Percentiles rank a stretch among this genome's conserved stretches.
These are phyloP conservation scores for Bipolaris sorokiniana DNA, from an alignment of 2,329 filamentous ascomycete species.

Conservation along the genomic window DNA sequence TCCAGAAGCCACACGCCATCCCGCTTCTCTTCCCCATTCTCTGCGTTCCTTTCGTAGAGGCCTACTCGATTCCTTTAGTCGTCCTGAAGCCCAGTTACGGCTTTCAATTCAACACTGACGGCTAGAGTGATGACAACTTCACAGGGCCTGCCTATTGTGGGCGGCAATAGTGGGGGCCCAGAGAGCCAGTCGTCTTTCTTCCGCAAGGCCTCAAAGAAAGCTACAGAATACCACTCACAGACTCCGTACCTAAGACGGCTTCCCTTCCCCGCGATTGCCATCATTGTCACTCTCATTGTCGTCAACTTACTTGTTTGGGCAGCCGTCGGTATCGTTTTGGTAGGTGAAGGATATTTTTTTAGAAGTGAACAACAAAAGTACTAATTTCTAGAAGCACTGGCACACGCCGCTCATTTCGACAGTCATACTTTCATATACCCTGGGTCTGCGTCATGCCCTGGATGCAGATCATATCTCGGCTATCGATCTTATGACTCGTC, in stretches of 20 bases:
- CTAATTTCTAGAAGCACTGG: constrained; percentile 33
- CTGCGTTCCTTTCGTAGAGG: neutral
- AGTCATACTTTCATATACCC: constrained; percentile 82
- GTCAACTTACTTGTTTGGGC: constrained; percentile 66
- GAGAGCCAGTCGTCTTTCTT: constrained; percentile 30
- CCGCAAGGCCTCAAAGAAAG: constrained; percentile 41
- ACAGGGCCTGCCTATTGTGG: constrained; percentile 16
- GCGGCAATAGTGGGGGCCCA: constrained; percentile 14
- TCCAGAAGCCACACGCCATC: neutral
- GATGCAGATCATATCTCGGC: constrained; percentile 94
- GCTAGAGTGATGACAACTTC: constrained; percentile 19
- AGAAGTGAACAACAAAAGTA: neutral
- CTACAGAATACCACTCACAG: constrained; percentile 56
- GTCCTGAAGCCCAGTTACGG: neutral
- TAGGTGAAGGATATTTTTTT: constrained; percentile 37
- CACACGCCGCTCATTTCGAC: constrained; percentile 71
- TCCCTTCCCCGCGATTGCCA: constrained; percentile 62
- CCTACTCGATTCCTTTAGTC: neutral
- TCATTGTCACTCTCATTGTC: constrained; percentile 60
- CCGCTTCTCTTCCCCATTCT: neutral
- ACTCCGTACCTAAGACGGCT: constrained; percentile 63
- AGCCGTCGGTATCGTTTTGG: constrained; percentile 63
- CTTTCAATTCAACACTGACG: neutral
- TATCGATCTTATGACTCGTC: constrained; percentile 93
- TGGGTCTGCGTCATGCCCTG: constrained; percentile 91